These are phyloP conservation scores for Oenanthe sinensis DNA, from an alignment of 129 eudicot species.

Conservation along the genomic window DNA sequence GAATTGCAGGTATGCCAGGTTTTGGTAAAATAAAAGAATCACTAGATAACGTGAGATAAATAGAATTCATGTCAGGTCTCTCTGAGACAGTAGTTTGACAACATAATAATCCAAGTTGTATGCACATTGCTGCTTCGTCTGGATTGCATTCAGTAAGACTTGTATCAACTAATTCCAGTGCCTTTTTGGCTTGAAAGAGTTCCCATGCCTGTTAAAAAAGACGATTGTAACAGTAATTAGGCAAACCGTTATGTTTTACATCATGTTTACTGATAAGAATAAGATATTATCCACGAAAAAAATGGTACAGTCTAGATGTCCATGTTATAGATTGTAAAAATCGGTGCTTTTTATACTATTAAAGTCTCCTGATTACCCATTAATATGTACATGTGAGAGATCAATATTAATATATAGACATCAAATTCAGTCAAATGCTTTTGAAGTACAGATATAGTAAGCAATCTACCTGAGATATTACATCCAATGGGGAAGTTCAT, in stretches of 20 bases:
- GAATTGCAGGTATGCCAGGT: slow-evolving; percentile 72
- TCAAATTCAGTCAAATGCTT: background rate
- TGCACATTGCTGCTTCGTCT: slow-evolving; percentile 67
- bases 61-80: slow-evolving; percentile 73
- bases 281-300: background rate
- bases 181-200: slow-evolving; percentile 47
- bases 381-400: background rate
- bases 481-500: background rate
- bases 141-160: slow-evolving; percentile 30
- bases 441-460: background rate
- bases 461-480: background rate
- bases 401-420: background rate
- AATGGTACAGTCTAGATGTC: background rate
- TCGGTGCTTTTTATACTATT: background rate
- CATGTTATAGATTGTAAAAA: background rate
- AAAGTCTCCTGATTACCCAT: background rate
- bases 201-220: slow-evolving; percentile 46
- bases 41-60: slow-evolving; percentile 56
- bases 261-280: background rate
- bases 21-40: slow-evolving; percentile 58
- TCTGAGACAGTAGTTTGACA: slow-evolving; percentile 70
- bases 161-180: slow-evolving; percentile 48
- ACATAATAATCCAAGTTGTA: slow-evolving; percentile 72
- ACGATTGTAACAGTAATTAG: background rate
- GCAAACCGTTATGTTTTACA: background rate